A percentile compares a stretch with the other conserved stretches of the same genome.
Evolutionary conservation across 2,329 filamentous ascomycete species (phyloP).

Genomic region (Westerdykella ornata): DNA sequence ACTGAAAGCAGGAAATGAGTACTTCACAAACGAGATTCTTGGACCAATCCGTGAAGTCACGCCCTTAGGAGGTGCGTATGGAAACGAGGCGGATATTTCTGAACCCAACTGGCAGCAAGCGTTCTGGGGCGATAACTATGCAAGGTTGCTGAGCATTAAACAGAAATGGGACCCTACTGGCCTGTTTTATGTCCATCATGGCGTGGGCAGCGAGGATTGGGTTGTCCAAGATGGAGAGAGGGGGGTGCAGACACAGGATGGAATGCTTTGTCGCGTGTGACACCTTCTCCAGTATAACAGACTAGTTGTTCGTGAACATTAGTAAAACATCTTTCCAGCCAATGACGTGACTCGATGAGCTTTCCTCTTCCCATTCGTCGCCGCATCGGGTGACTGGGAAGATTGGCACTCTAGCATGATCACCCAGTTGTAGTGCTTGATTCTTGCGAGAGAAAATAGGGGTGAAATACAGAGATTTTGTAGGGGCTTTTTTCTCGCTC

Average conservation of each 20-base stretch:
- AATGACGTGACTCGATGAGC: too few relatives aligned
- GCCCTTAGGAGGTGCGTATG: constrained; percentile 26
- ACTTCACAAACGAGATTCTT: constrained; percentile 18
- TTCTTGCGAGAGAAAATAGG: too few relatives aligned
- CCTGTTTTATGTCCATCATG: constrained; percentile 29
- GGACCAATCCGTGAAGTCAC: constrained; percentile 11
- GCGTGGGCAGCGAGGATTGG: constrained; percentile 30
- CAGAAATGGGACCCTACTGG: constrained; percentile 25
- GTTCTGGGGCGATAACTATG: constrained; percentile 38
- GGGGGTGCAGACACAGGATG: constrained; percentile 28
- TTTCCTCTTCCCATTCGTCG: too few relatives aligned
- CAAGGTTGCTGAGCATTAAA: constrained; percentile 22
- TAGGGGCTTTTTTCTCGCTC: too few relatives aligned
- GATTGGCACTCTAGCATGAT: too few relatives aligned
- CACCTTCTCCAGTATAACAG: too few relatives aligned
- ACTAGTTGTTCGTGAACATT: too few relatives aligned
- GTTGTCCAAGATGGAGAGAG: constrained; percentile 23
- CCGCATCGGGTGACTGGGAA: too few relatives aligned
- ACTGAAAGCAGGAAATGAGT: constrained; percentile 15
- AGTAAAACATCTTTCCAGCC: too few relatives aligned
- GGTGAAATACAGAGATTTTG: too few relatives aligned
- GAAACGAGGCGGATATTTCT: constrained; percentile 38
- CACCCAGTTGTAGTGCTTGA: too few relatives aligned
- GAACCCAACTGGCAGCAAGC: constrained; percentile 37
- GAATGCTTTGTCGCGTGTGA: constrained; percentile 2